Evolutionary conservation across 2,329 filamentous ascomycete genomes (phyloP).

Genomic region (Didymella exigua): DNA sequence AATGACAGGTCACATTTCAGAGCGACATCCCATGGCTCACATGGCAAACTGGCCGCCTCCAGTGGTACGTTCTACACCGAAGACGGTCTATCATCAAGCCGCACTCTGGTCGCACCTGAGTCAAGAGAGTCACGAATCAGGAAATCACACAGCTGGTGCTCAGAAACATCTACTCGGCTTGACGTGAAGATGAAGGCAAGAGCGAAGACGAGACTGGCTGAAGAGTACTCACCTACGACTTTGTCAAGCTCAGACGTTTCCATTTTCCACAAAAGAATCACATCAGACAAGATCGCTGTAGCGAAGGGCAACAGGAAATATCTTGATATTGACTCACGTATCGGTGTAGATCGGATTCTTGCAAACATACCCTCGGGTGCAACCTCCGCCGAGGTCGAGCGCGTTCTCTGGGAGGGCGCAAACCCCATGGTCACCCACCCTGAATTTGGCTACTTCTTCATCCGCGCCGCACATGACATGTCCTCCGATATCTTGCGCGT

Average conservation of each 20-base stretch:
- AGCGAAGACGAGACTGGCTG: conserved; percentile 16
- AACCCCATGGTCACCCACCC: conserved; percentile 38
- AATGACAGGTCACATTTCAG: conserved; percentile 18
- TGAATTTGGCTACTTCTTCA: conserved; percentile 38
- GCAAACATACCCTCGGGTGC: conserved; percentile 33
- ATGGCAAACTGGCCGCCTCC: conserved; percentile 23
- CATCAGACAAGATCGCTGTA: conserved; percentile 38
- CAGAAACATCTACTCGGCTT: conserved; percentile 21
- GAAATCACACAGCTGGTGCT: conserved; percentile 33
- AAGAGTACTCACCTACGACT: conserved; percentile 25
- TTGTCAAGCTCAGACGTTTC: conserved; percentile 34
- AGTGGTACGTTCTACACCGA: conserved; percentile 41
- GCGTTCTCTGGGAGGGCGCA: conserved; percentile 39
- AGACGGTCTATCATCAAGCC: conserved; percentile 29
- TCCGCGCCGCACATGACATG: conserved; percentile 38
- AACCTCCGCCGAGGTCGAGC: conserved; percentile 34
- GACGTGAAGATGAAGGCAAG: conserved; percentile 18
- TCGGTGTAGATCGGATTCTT: conserved; percentile 38
- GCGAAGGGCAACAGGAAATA: conserved; percentile 35
- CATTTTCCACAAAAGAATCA: conserved; percentile 34
- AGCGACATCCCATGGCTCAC: conserved; percentile 19
- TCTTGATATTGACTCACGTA: conserved; percentile 30
- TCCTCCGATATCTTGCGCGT: conserved; percentile 29
- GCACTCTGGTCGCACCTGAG: conserved; percentile 27
- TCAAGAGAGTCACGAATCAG: conserved; percentile 20